Base-by-base conservation (phyloP, 306 rosid species). In the Argentina anserina region DNA sequence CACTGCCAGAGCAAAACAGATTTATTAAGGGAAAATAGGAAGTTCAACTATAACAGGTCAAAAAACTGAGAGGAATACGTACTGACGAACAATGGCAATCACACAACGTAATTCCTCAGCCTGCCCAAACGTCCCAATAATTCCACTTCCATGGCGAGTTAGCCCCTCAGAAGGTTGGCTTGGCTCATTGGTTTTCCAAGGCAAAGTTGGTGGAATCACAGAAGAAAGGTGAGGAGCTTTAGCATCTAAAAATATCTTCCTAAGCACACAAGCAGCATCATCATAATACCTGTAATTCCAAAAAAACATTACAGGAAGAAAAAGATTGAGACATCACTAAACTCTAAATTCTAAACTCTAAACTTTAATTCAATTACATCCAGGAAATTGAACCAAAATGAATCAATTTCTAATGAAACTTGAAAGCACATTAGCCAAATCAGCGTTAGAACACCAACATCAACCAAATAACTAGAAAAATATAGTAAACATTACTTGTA, bases 171-270 rank as follows among this genome's bases (percentile, higher is more conserved):
- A 68, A 76, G 87, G 89, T 70, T 76, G 96, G 79, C 83, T 78
- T 58, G 84, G 86, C 83, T 91, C 96, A 76, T 83, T 89, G 71
- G 81, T 84, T 85, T 89, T 89, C 97, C 99, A 94, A 47, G 99
- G 99, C 77, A 94, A 87, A 59, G 75, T 86, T 68, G 99, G 96
- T 40, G 97, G 99, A 89, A 94, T 88, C 11, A 41, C 92, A 10
- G 95, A 91, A 73, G 99, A 94, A 79, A 89, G 96, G 86, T 94
- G 96, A 62, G 99, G 96, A 69, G 99, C 99, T 86, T 90, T 94
- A 69, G 92, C 99, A 75, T 94, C 99, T 82, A 94, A 72, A 68
- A 91, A 82, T 87, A 94, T 89, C 89, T 89, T 94, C 87, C 99
- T 80, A 26, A 94, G 92, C 42, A 94, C 96, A 87, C 99, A 94